Evolutionary conservation across 2,329 filamentous ascomycete genomes (phyloP).

Genomic region (Ceratocystis cubensis): DNA sequence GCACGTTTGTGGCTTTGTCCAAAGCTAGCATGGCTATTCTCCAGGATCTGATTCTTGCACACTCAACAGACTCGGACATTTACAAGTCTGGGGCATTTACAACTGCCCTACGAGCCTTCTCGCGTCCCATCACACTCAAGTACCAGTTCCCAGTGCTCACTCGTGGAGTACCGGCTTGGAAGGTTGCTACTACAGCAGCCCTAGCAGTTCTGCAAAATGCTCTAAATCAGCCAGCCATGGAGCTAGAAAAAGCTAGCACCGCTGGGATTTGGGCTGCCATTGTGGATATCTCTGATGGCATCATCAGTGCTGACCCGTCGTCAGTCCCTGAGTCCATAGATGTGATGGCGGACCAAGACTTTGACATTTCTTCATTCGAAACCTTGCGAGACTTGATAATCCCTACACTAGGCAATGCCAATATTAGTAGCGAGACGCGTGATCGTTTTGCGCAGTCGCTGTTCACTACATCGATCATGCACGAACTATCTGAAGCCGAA

Average conservation of each 20-base stretch:
- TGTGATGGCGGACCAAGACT: slow-evolving; percentile 52
- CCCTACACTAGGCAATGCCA: slow-evolving; percentile 53
- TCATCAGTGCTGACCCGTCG: slow-evolving; percentile 47
- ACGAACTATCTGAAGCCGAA: slow-evolving; percentile 39
- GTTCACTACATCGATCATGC: slow-evolving; percentile 72
- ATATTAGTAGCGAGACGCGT: slow-evolving; percentile 54
- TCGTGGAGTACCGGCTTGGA: slow-evolving; percentile 64
- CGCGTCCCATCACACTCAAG: slow-evolving; percentile 61
- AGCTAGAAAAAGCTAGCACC: slow-evolving; percentile 33
- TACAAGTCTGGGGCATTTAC: slow-evolving; percentile 56
- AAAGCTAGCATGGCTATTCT: slow-evolving; percentile 67
- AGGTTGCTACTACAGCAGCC: slow-evolving; percentile 58
- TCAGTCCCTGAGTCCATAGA: slow-evolving; percentile 33
- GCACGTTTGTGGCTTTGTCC: slow-evolving; percentile 81
- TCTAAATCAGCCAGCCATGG: slow-evolving; percentile 39
- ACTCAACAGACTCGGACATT: slow-evolving; percentile 52
- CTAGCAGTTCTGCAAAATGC: slow-evolving; percentile 56
- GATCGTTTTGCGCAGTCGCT: slow-evolving; percentile 60
- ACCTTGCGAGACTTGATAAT: slow-evolving; percentile 60
- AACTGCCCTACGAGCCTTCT: slow-evolving; percentile 53
- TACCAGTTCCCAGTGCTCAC: slow-evolving; percentile 65
- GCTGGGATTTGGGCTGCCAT: slow-evolving; percentile 59
- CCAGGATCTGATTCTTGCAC: slow-evolving; percentile 45
- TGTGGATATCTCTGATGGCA: slow-evolving; percentile 52
- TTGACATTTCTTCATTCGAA: slow-evolving; percentile 66